Evolutionary conservation across 306 rosid genomes (phyloP), one percentile per base, ranked within the genome.

Genomic region (Oxytropis ochrocephala): DNA sequence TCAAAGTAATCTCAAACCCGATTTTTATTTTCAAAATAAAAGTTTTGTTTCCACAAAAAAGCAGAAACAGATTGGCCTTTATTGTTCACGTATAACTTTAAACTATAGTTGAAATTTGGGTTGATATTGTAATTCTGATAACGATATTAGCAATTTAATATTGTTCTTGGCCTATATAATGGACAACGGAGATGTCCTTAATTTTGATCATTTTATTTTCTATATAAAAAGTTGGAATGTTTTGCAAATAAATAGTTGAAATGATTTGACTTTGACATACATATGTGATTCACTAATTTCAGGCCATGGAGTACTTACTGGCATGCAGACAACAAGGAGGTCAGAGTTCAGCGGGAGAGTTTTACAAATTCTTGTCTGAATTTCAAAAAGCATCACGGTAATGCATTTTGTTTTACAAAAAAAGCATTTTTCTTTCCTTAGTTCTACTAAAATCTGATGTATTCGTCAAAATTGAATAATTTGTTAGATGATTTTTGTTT

Each of bases 311-410:
- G 70, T 90, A 88, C 83, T 77, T 90, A 60, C 72, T 79, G 75
- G 82, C 70, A 77, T 88, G 98, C 78, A 80, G 89, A 76, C 43
- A 85, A 81, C 87, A 80, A 75, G 82, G 83, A 61, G 93, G 89
- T 46, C 78, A 64, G 69, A 88, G 92, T 81, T 90, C 96, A 73
- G 77, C 76, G 4, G 47, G 79, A 74, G 89, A 88, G 62, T 93
- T 93, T 79, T 77, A 66, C 71, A 46, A 55, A 9, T 84, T 93
- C 75, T 83, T 93, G 77, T 75, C 81, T 59, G 94, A 86, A 50
- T 93, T 93, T 88, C 96, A 88, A 74, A 90, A 86, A 75, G 97
- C 88, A 11, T 90, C 97, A 62, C 83, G 96, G 98, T 88, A 87
- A 74, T 35, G 44, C 60, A 43, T 71, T 27, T 44, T 18, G 30